Evolutionary conservation across 371 early-diverging fungal species (phyloP).

Genomic region (Rhizomucor miehei): DNA sequence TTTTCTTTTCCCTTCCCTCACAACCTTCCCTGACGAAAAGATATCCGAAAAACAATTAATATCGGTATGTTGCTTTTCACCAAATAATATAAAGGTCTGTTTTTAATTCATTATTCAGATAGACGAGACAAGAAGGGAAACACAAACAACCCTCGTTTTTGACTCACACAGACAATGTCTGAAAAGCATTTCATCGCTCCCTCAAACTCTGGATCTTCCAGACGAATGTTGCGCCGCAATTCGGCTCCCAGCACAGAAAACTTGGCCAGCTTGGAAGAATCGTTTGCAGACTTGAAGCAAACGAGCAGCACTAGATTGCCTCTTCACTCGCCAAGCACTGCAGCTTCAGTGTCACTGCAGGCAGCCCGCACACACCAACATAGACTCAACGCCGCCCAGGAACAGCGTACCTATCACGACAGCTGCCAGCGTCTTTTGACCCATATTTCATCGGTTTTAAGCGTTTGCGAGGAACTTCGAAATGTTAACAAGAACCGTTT

Average conservation of each 20-base stretch:
- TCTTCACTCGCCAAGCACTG: background rate
- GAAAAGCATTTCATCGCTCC: too few relatives aligned
- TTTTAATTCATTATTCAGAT: too few relatives aligned
- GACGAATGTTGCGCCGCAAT: conserved; percentile 1
- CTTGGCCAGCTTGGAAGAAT: background rate
- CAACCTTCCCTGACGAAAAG: too few relatives aligned
- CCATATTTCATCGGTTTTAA: conserved; percentile 53
- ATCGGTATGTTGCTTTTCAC: too few relatives aligned
- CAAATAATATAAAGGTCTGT: too few relatives aligned
- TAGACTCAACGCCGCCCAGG: conserved; percentile 43
- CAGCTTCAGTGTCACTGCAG: background rate
- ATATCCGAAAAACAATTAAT: too few relatives aligned
- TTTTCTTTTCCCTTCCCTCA: too few relatives aligned
- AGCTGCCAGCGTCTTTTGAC: conserved; percentile 64
- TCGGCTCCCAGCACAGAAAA: background rate
- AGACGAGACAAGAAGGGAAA: too few relatives aligned
- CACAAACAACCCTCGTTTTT: too few relatives aligned
- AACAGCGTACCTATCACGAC: conserved; percentile 67
- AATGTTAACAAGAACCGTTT: conserved; percentile 60
- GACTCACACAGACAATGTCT: too few relatives aligned
- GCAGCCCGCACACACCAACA: conserved; percentile 37
- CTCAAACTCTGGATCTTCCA: too few relatives aligned
- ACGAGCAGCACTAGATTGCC: background rate
- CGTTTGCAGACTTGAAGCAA: background rate
- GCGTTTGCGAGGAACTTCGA: conserved; percentile 59